Base-by-base conservation (phyloP, 768 basidiomycete species). In the Asterophora parasitica region DNA sequence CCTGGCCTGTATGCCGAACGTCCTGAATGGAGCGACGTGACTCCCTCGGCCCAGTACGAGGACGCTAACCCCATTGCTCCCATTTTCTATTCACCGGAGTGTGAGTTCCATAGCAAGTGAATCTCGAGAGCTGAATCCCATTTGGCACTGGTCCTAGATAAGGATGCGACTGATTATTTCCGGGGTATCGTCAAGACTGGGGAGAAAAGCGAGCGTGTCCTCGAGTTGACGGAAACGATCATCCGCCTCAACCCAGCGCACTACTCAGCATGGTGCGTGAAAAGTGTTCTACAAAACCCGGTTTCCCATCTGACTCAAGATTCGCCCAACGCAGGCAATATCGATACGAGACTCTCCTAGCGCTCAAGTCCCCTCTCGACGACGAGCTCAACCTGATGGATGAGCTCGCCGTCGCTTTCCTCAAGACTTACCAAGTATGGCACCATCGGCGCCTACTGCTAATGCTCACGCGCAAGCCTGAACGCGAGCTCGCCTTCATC, bases 341-440 rank as follows among this genome's bases (percentile, higher is more conserved):
- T 66, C 84, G 95, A 37, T 92, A 93, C 65, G 81, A 87, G 60
- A 94, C 92, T 1, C 77, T 97, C 2, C 57, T 93, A 2, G 77
- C 79, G 3, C 65, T 89, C 50, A 64, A 83, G 7, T 67, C 79
- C 3, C 75, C 88, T 20, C 74, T 98, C 49, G 76, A 82, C n/a
- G 72, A 65, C 4, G 95, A 99, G 69, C 74, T 97, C 1, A 67
- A 66, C 43, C 73, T 95, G 28, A 93, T 96, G 83, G 89, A 96
- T 69, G 83, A 83, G 55, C 77, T 97, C 45, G 88, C 92, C 16
- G 76, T 84, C 54, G 75, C 76, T 55, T 84, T 84, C 65, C 76
- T 97, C 60, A 99, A 98, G 71, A 92, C 86, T 8, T 98, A 98
- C 66, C 96, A 99, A 71, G 94, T 98, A 19, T 98, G 96, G 96